These are phyloP conservation scores for Suillus alpinus DNA, from an alignment of 768 basidiomycete species.

Conservation along the genomic window DNA sequence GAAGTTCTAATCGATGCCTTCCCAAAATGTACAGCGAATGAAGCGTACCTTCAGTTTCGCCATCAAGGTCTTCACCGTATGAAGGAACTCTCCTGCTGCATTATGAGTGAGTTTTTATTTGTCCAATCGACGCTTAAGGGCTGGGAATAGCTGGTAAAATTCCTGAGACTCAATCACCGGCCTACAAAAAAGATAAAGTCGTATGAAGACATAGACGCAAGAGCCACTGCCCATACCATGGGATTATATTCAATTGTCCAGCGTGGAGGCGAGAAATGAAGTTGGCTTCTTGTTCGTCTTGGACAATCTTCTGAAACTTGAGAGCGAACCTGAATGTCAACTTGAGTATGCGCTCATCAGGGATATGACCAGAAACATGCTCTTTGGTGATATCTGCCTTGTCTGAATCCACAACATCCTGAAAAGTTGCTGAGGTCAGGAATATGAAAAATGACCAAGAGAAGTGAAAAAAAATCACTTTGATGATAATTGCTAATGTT, in stretches of 20 bases:
- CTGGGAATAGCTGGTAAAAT: conserved; percentile 55
- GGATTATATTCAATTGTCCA: conserved; percentile 54
- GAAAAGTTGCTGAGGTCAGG: not conserved
- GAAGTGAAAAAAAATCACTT: conserved; percentile 31
- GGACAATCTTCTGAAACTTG: conserved; percentile 62
- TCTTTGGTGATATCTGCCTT: conserved; percentile 55
- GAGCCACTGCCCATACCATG: conserved; percentile 40
- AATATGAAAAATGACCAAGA: not conserved
- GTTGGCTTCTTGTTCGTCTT: conserved; percentile 57
- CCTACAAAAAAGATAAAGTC: conserved; percentile 11
- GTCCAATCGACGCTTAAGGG: conserved; percentile 46
- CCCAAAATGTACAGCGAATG: not conserved
- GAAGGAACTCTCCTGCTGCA: conserved; percentile 52
- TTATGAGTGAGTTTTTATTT: conserved; percentile 47
- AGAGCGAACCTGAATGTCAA: conserved; percentile 42
- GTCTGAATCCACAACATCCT: conserved; percentile 67
- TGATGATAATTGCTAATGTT: conserved; percentile 60
- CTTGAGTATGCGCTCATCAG: not conserved
- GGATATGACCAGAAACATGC: conserved; percentile 30
- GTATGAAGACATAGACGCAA: too few species aligned
- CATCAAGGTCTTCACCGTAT: conserved; percentile 61
- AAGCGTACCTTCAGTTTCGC: conserved; percentile 57
- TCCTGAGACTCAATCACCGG: conserved; percentile 62
- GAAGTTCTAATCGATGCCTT: not conserved
- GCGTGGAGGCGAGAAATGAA: conserved; percentile 61